phyloP scores from a whole-genome alignment of 768 basidiomycete genomes.

The Gloeophyllum trabeum region DNA sequence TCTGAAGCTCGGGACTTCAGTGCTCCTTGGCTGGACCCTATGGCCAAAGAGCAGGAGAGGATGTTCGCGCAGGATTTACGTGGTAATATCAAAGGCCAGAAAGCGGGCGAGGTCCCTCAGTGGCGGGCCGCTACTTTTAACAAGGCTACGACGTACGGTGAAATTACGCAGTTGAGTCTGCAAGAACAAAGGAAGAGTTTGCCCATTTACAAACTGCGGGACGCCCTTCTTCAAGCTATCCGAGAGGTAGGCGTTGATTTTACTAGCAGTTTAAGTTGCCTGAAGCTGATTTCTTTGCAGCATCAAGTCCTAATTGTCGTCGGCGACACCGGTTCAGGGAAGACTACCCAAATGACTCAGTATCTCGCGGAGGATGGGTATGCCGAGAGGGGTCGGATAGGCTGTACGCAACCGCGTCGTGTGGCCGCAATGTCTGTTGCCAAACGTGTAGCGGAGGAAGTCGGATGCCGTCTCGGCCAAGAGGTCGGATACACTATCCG shows the following conservation, averaged over 20 bases:
- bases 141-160: slow-evolving; percentile 92
- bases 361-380: slow-evolving; percentile 94
- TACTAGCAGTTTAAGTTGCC: slow-evolving; percentile 1
- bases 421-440: slow-evolving; percentile 99
- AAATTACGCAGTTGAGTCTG: slow-evolving; percentile 81
- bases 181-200: slow-evolving; percentile 87
- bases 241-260: slow-evolving; percentile 51
- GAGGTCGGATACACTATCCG: slow-evolving; percentile 99
- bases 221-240: slow-evolving; percentile 83
- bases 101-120: slow-evolving; percentile 69
- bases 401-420: slow-evolving; percentile 98
- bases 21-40: slow-evolving; percentile 96
- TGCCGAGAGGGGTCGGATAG: slow-evolving; percentile 83
- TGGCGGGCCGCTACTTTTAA: slow-evolving; percentile 93
- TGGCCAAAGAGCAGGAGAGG: slow-evolving; percentile 80
- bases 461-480: slow-evolving; percentile 92
- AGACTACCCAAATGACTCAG: slow-evolving; percentile 99
- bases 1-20: slow-evolving; percentile 91
- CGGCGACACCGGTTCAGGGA: slow-evolving; percentile 97
- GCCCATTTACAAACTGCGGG: slow-evolving; percentile 92
- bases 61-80: slow-evolving; percentile 91
- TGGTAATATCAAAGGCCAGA: slow-evolving; percentile 72
- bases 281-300: slow-evolving; percentile 26
- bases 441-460: slow-evolving; percentile 96
- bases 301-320: slow-evolving; percentile 98